phyloP scores from a whole-genome alignment of 192 early-diverging fungal genomes.

The Linnemannia hyalina region DNA sequence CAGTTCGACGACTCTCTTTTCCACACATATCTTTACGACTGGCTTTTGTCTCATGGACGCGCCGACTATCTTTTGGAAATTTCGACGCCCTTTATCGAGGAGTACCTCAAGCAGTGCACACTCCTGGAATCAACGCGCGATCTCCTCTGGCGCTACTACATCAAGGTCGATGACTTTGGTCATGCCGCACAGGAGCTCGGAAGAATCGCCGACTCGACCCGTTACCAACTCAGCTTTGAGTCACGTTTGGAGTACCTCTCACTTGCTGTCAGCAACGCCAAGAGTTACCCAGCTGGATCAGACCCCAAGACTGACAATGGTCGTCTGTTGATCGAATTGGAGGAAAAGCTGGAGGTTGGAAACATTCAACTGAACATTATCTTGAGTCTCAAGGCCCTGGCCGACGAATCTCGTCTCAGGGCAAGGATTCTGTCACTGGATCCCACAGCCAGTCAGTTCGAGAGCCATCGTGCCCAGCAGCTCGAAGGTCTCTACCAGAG shows the following conservation, averaged over 20 bases:
- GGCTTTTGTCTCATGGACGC: constrained; percentile 66
- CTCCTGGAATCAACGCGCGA: constrained; percentile 61
- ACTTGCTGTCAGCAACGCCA: constrained; percentile 72
- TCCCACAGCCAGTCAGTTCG: constrained; percentile 3
- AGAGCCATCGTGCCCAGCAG: constrained; percentile 25
- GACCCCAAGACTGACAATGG: constrained; percentile 60
- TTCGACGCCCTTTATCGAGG: constrained; percentile 58
- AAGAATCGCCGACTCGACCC: constrained; percentile 59
- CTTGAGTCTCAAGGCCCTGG: constrained; percentile 22
- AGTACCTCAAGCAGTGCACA: constrained; percentile 65
- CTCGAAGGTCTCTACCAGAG: constrained; percentile 24
- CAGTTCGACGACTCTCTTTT: constrained; percentile 70
- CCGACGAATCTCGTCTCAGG: constrained; percentile 11
- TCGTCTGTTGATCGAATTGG: constrained; percentile 64
- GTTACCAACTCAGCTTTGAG: constrained; percentile 56
- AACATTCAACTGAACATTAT: constrained; percentile 67
- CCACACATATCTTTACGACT: constrained; percentile 76
- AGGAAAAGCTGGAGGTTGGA: constrained; percentile 71
- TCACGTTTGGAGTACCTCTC: constrained; percentile 74
- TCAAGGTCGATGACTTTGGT: constrained; percentile 66
- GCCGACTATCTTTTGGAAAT: constrained; percentile 65
- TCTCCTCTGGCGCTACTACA: constrained; percentile 78
- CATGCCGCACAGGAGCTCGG: constrained; percentile 67
- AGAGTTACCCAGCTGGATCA: constrained; percentile 65
- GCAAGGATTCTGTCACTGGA: neutral